Percentiles rank a stretch among this genome's conserved stretches.
Evolutionary conservation across 768 basidiomycete species (phyloP).

Genomic region (Brasilioporus rufonigricans): DNA sequence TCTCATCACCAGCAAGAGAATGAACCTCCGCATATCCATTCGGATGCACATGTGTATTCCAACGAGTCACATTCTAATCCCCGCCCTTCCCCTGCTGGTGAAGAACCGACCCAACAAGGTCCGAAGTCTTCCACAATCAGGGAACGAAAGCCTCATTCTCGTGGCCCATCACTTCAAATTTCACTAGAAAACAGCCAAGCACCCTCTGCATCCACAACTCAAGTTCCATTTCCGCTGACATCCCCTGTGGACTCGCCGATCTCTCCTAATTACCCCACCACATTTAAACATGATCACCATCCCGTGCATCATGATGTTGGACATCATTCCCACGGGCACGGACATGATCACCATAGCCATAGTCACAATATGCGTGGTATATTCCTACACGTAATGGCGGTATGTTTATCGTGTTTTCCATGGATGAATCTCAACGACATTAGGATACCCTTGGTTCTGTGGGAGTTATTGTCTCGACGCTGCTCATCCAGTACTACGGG

Average conservation of each 20-base stretch:
- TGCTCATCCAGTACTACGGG: slow-evolving; percentile 93
- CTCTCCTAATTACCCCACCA: slow-evolving; percentile 60
- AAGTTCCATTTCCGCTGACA: slow-evolving; percentile 26
- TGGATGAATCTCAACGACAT: slow-evolving; percentile 7
- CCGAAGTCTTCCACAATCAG: slow-evolving; percentile 20
- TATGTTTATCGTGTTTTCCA: slow-evolving; percentile 35
- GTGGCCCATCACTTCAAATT: slow-evolving; percentile 41
- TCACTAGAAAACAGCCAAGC: slow-evolving; percentile 23
- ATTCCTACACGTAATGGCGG: slow-evolving; percentile 96
- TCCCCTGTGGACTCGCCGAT: slow-evolving; percentile 48
- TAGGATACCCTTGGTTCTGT: slow-evolving; percentile 96
- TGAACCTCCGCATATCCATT: slow-evolving; percentile 23
- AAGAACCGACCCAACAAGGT: slow-evolving; percentile 6
- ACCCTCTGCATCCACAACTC: slow-evolving; percentile 17
- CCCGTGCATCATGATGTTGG: slow-evolving; percentile 23
- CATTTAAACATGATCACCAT: slow-evolving; percentile 49
- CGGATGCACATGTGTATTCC: slow-evolving; percentile 31
- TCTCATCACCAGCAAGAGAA: slow-evolving; percentile 23
- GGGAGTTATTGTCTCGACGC: slow-evolving; percentile 95
- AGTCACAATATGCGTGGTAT: slow-evolving; percentile 99
- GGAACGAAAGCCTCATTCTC: slow-evolving; percentile 37
- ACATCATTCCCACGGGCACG: slow-evolving; percentile 51
- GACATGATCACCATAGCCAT: slow-evolving; percentile 71
- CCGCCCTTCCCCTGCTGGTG: slow-evolving; percentile 9
- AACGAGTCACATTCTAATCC: slow-evolving; percentile 18